Evolutionary conservation across 352 stramenopile species (phyloP), one percentile per base, ranked within the genome.

Genomic region (Pythium scleroteichum): DNA sequence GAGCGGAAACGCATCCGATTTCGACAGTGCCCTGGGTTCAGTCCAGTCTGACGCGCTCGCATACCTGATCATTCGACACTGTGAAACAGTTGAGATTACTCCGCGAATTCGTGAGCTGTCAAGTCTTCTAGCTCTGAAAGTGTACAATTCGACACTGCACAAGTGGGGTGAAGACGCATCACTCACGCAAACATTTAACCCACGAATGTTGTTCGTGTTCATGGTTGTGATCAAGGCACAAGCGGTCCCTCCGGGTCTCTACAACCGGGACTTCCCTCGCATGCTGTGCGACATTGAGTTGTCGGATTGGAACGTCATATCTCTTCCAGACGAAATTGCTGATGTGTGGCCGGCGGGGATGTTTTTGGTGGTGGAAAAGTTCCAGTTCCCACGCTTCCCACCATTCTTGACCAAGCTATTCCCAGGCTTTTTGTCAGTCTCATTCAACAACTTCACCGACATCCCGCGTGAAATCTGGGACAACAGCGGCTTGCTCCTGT

Each of bases 1-100:
- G 0, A 49, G 29, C 4, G 64, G 68, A 16, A 64, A 53, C 9
- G 59, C 29, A 2, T n/a, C 24, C 3, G 59, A 70, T 13, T 64
- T 75, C 35, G 39, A 72, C 16, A 14, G 4, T 6, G 48, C 66
- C 1, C 22, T 72, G n/a, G 33, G 41, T 3, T 24, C 51, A 2
- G 60, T 75, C 29, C 47, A 70, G 27, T 26, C 8, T 27, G 35
- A 62, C 9, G 62, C 56, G 57, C 46, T 71, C 26, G 46, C 52
- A 6, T 66, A 66, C 29, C 19, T 66, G 26, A 59, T 66, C 45
- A 62, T 71, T 19, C 63, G 63, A 29, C 56, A 71, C 51, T 71
- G 63, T 23, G 2, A 1, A 0, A n/a, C 17, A 0, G 52, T 71
- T 1, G 50, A 66, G 52, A 59, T 71, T 23, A 69, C 62, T n/a